A percentile compares a stretch with the other conserved stretches of the same genome.
Evolutionary conservation across 1,284 basidiomycete species (phyloP).

Genomic region (Ceratobasidium sp.): DNA sequence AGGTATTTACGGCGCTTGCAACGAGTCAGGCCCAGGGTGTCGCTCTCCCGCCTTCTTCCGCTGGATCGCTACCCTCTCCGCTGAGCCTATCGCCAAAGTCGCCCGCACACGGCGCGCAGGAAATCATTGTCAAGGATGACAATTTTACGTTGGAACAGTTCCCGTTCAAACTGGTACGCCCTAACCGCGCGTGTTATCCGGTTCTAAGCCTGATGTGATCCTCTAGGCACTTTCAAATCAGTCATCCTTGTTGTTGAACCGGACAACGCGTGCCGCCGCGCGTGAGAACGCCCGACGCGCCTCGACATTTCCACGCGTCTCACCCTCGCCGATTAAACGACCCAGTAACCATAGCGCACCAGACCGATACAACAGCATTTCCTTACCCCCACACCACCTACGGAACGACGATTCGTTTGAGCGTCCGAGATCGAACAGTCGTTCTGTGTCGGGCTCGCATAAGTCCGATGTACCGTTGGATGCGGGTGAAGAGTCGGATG

Average conservation of each 20-base stretch:
- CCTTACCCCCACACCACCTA: not conserved
- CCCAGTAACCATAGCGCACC: slow-evolving; percentile 20
- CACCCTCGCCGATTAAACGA: slow-evolving; percentile 12
- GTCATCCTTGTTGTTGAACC: slow-evolving; percentile 32
- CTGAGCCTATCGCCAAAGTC: slow-evolving; percentile 33
- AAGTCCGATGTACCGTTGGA: not conserved
- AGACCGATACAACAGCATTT: slow-evolving; percentile 7
- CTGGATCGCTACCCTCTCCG: slow-evolving; percentile 28
- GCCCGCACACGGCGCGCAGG: slow-evolving; percentile 12
- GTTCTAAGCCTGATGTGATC: slow-evolving; percentile 1
- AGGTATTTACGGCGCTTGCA: slow-evolving; percentile 34
- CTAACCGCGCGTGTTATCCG: not conserved
- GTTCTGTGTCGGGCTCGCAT: slow-evolving; percentile 8
- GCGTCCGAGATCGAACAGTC: slow-evolving; percentile 14
- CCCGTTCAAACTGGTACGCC: slow-evolving; percentile 34
- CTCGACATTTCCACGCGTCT: slow-evolving; percentile 5
- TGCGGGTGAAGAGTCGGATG: slow-evolving; percentile 1
- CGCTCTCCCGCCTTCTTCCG: slow-evolving; percentile 8
- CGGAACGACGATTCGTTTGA: slow-evolving; percentile 24
- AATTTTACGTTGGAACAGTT: slow-evolving; percentile 35
- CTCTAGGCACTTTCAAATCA: slow-evolving; percentile 22
- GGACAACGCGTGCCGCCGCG: slow-evolving; percentile 25
- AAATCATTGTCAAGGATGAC: slow-evolving; percentile 6
- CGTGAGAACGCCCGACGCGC: slow-evolving; percentile 4
- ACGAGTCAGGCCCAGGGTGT: slow-evolving; percentile 10